A percentile compares a stretch with the other conserved stretches of the same genome.
Conservation (phyloP, 2,329 filamentous ascomycete genomes). For the Diaporthe destruens region DNA sequence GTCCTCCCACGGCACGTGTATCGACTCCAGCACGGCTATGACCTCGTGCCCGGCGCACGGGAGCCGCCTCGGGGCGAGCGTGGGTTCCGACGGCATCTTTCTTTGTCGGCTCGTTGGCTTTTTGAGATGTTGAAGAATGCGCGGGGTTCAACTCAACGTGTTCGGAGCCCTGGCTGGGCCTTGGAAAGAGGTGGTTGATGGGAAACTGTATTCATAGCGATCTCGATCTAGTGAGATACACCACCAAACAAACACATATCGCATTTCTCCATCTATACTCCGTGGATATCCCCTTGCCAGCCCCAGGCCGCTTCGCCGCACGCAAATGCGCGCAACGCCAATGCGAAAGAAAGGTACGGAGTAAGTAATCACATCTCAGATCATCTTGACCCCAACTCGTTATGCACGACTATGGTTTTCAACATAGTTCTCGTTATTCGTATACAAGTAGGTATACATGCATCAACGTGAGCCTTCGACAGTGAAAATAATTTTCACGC, state of each 20-base stretch:
- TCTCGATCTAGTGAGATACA: background rate
- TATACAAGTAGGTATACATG: too few relatives aligned
- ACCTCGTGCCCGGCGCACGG: constrained; percentile 40
- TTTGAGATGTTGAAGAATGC: background rate
- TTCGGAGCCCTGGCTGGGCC: background rate
- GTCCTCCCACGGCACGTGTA: constrained; percentile 39
- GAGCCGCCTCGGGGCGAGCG: constrained; percentile 26
- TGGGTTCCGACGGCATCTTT: constrained; percentile 31
- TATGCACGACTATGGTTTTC: background rate
- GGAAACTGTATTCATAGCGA: background rate
- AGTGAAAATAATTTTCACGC: background rate
- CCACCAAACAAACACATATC: background rate
- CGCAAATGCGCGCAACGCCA: constrained; percentile 38
- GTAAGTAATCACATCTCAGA: background rate
- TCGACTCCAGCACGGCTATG: constrained; percentile 38
- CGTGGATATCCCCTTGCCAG: background rate
- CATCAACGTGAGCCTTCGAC: too few relatives aligned
- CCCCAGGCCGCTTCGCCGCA: background rate
- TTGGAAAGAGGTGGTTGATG: background rate
- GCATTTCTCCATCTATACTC: background rate
- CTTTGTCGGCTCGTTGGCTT: background rate
- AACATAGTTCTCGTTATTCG: background rate
- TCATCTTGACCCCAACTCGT: background rate
- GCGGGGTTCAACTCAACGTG: too few relatives aligned
- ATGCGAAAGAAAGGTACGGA: too few relatives aligned